phyloP scores from a whole-genome alignment of 2,329 filamentous ascomycete species.

The Knufia petricola region DNA sequence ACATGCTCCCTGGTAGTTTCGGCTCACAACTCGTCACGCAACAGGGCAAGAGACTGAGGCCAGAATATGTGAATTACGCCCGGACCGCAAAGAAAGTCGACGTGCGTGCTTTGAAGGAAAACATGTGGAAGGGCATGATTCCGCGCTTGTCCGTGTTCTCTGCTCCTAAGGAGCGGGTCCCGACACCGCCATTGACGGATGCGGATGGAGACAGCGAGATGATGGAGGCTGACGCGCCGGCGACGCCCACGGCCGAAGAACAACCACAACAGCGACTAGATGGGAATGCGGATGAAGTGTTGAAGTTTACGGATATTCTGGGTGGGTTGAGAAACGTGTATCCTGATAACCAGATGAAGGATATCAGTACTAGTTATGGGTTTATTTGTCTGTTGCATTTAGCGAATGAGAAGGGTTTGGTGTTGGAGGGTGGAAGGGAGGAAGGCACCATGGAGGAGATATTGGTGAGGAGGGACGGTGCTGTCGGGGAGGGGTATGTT shows the following conservation, averaged over 20 bases:
- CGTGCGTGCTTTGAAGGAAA: constrained; percentile 53
- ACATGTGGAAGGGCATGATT: constrained; percentile 56
- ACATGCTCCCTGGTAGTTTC: constrained; percentile 43
- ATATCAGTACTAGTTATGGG: constrained; percentile 87
- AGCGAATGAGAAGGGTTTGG: constrained; percentile 83
- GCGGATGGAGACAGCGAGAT: constrained; percentile 21
- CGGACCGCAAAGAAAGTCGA: constrained; percentile 59
- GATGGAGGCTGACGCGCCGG: constrained; percentile 12
- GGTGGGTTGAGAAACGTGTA: constrained; percentile 81
- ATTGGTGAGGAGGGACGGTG: constrained; percentile 21
- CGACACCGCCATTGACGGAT: constrained; percentile 26
- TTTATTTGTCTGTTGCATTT: constrained; percentile 89
- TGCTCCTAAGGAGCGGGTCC: constrained; percentile 22
- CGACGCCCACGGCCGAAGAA: constrained; percentile 20
- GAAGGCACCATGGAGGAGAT: constrained; percentile 30
- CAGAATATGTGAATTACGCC: constrained; percentile 58
- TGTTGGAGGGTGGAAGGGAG: constrained; percentile 55
- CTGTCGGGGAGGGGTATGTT: constrained; percentile 23
- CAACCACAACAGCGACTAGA: constrained; percentile 25
- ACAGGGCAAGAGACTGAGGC: constrained; percentile 46
- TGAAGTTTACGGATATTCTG: constrained; percentile 89
- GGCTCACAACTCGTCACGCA: constrained; percentile 55
- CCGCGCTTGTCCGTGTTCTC: constrained; percentile 32
- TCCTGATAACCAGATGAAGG: constrained; percentile 72
- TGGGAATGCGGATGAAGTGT: constrained; percentile 36